Percentiles rank a stretch among this genome's conserved stretches.
Evolutionary conservation across 192 early-diverging fungal genomes (phyloP).

Genomic region (Kickxella alabastrina): DNA sequence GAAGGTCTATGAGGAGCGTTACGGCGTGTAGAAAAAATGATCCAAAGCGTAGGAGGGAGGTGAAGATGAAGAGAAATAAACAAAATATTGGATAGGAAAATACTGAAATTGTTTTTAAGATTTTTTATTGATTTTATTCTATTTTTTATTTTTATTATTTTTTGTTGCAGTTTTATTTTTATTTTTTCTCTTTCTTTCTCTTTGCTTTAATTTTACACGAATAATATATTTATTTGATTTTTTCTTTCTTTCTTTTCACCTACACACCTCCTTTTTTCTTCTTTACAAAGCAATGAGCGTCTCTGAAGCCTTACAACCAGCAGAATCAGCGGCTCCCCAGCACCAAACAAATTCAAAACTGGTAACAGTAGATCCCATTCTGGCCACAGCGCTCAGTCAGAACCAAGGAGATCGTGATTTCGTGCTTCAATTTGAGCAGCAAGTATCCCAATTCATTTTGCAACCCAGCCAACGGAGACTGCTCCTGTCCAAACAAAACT

Average conservation of each 20-base stretch:
- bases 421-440: conserved; percentile 9
- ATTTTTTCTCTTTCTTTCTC: conserved; percentile 1
- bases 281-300: conserved; percentile 1
- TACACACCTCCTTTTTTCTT: not conserved
- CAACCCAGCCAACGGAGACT: conserved; percentile 4
- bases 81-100: too few species aligned
- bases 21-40: too few species aligned
- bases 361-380: conserved; percentile 7
- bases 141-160: too few species aligned
- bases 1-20: conserved; percentile 42
- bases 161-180: too few species aligned
- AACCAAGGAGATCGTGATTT: conserved; percentile 16
- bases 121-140: too few species aligned
- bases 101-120: too few species aligned
- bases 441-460: conserved; percentile 8
- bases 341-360: not conserved
- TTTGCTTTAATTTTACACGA: not conserved
- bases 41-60: too few species aligned
- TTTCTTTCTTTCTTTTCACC: not conserved
- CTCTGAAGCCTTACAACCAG: too few species aligned
- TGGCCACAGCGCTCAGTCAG: conserved; percentile 8
- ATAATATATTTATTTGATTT: not conserved
- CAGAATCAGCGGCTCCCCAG: not conserved
- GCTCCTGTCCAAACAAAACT: conserved; percentile 19
- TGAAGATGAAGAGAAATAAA: too few species aligned